Evolutionary conservation across 2,329 filamentous ascomycete species (phyloP).

Genomic region (Colletotrichum eremochloae): DNA sequence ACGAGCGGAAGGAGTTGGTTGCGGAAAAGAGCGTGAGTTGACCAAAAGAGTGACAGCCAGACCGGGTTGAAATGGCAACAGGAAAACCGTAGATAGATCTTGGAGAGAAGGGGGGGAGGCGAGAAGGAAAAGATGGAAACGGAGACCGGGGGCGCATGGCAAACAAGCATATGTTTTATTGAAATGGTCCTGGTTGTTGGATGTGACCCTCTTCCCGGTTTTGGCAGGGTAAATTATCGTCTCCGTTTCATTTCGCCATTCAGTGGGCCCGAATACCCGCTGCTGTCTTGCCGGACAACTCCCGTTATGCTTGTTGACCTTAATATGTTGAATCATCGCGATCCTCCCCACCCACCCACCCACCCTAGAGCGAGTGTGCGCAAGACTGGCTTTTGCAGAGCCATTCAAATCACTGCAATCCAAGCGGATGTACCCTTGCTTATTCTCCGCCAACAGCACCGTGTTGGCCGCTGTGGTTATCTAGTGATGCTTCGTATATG

Average conservation of each 20-base stretch:
- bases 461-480: no score
- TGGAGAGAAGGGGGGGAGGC: background rate
- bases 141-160: constrained; percentile 6
- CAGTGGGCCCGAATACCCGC: background rate
- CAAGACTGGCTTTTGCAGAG: background rate
- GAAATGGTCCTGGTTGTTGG: constrained; percentile 20
- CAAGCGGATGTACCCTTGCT: background rate
- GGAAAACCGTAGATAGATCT: constrained; percentile 15
- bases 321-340: background rate
- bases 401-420: no score
- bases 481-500: background rate
- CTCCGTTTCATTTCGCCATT: constrained; percentile 25
- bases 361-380: no score
- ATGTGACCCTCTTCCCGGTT: constrained; percentile 24
- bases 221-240: background rate
- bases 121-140: constrained; percentile 8
- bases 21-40: constrained; percentile 29
- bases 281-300: constrained; percentile 3
- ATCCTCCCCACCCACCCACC: background rate
- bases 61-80: background rate
- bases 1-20: constrained; percentile 8
- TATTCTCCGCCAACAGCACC: background rate
- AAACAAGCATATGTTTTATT: constrained; percentile 29
- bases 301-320: constrained; percentile 1
- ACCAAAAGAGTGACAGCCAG: constrained; percentile 24